These are phyloP conservation scores for Heritiera littoralis DNA, from an alignment of 345 rosid species.

Conservation along the genomic window DNA sequence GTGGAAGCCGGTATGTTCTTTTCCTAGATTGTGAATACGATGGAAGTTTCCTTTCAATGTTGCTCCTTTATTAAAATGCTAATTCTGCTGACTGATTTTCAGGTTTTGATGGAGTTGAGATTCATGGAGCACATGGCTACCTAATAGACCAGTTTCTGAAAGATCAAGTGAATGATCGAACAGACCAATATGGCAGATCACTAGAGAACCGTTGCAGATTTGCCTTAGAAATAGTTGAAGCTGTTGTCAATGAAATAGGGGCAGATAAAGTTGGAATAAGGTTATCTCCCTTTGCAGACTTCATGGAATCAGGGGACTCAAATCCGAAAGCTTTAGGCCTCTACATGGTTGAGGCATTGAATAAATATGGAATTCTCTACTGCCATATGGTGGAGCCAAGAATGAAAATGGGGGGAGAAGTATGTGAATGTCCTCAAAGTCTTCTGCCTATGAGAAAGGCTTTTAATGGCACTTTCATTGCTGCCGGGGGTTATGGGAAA, in stretches of 20 bases:
- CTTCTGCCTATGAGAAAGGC: conserved; percentile 63
- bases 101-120: conserved; percentile 87
- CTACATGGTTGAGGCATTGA: conserved; percentile 62
- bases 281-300: conserved; percentile 60
- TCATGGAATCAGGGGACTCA: conserved; percentile 59
- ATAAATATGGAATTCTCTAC: conserved; percentile 53
- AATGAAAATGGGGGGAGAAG: conserved; percentile 41
- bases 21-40: background rate
- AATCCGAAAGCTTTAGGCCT: conserved; percentile 60
- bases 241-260: conserved; percentile 64
- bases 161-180: conserved; percentile 70
- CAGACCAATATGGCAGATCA: conserved; percentile 71
- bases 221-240: conserved; percentile 61
- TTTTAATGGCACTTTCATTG: conserved; percentile 64
- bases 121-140: conserved; percentile 76
- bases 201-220: conserved; percentile 66
- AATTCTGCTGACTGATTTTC: background rate
- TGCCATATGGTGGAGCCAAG: conserved; percentile 77
- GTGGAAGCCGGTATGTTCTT: conserved; percentile 65
- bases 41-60: no score
- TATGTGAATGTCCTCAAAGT: conserved; percentile 30
- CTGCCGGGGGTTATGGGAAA: conserved; percentile 35
- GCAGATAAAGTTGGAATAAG: conserved; percentile 72
- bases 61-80: background rate
- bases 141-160: conserved; percentile 72